These are phyloP conservation scores for Chytridium lagenaria DNA, from an alignment of 371 early-diverging fungal genomes.

Conservation along the genomic window DNA sequence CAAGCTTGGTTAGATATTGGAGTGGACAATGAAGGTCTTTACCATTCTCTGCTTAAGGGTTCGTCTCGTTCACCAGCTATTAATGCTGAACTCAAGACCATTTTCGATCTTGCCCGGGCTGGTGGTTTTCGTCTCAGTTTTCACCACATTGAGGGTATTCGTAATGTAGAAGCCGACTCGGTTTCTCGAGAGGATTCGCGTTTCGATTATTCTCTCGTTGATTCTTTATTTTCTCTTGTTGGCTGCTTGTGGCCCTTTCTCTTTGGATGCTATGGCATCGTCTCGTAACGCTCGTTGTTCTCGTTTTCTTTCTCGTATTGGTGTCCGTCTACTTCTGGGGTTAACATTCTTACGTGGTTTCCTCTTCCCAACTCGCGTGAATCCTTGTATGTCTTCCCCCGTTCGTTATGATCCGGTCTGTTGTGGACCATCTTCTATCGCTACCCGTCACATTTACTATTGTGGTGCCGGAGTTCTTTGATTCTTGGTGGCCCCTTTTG, in stretches of 20 bases:
- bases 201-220: not conserved
- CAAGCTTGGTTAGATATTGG: conserved; percentile 1
- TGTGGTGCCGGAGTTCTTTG: not conserved
- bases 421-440: conserved; percentile 3
- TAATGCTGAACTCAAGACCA: not conserved
- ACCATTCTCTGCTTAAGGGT: not conserved
- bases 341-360: not conserved
- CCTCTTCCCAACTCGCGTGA: not conserved
- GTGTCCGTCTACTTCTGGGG: not conserved
- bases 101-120: not conserved
- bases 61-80: not conserved
- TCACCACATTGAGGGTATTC: conserved; percentile 5
- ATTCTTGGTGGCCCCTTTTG: conserved; percentile 16
- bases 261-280: conserved; percentile 19
- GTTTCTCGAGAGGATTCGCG: not conserved
- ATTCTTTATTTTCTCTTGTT: not conserved
- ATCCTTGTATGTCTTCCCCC: conserved; percentile 14
- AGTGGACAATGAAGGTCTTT: conserved; percentile 1
- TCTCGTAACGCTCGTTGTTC: not conserved
- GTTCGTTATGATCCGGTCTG: not conserved
- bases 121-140: not conserved
- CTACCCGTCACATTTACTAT: not conserved
- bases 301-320: conserved; percentile 7
- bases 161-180: not conserved
- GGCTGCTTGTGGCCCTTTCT: not conserved